A percentile compares a stretch with the other conserved stretches of the same genome.
Evolutionary conservation across 2,329 filamentous ascomycete species (phyloP).

Genomic region (Rhexocercosporidium sp.): DNA sequence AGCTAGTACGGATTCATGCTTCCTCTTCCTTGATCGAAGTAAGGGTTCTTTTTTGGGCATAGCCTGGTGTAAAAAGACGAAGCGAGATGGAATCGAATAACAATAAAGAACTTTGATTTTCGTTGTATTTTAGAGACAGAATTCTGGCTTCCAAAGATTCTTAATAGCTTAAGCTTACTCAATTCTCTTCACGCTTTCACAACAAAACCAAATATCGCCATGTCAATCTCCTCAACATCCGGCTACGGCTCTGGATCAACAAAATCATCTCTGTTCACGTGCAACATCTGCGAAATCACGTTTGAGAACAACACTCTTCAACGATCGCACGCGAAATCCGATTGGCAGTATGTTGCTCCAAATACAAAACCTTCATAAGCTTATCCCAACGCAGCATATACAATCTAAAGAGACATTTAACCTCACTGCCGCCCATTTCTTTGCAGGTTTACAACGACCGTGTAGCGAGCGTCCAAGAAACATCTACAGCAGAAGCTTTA

Average conservation of each 20-base stretch:
- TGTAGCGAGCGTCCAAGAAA: not conserved
- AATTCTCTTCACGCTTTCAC: not conserved
- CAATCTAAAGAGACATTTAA: slow-evolving; percentile 11
- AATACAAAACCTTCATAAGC: not conserved
- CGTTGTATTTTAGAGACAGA: not conserved
- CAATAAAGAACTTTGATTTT: not conserved
- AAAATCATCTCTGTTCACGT: not conserved
- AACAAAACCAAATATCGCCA: not conserved
- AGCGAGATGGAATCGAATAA: not conserved
- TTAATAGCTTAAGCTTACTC: not conserved
- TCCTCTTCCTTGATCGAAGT: not conserved
- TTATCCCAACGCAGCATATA: not conserved
- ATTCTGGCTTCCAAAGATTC: not conserved
- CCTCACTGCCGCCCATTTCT: slow-evolving; percentile 1
- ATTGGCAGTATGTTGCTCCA: slow-evolving; percentile 2
- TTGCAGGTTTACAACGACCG: not conserved
- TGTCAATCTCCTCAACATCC: not conserved
- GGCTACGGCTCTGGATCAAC: not conserved
- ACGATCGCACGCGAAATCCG: not conserved
- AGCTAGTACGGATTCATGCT: not conserved
- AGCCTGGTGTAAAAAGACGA: not conserved
- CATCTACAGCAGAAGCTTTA: not conserved
- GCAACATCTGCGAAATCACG: not conserved
- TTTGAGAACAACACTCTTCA: not conserved
- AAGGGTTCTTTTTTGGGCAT: no score